These are phyloP conservation scores for Solanum bukasovii DNA, from an alignment of 257 asterid species.

Conservation along the genomic window DNA sequence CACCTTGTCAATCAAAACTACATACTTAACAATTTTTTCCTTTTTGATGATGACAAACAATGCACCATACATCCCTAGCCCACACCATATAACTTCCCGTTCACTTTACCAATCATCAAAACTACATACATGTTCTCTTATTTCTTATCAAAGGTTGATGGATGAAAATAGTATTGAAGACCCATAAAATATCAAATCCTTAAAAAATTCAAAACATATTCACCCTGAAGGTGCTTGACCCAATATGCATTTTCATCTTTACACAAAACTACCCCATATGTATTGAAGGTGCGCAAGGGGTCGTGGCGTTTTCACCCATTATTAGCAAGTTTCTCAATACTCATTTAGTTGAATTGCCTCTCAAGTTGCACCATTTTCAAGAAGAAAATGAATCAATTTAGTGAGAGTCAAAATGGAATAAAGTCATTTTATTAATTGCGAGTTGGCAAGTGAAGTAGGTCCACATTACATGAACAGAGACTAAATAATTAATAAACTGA, in stretches of 20 bases:
- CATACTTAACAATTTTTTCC: too few species aligned
- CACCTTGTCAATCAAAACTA: neutral
- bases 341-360: neutral
- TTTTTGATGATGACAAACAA: neutral
- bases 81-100: neutral
- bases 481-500: neutral
- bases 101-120: neutral
- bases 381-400: neutral
- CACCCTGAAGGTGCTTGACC: neutral
- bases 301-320: neutral
- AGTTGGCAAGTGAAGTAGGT: neutral
- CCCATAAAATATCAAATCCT: neutral
- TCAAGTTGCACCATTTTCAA: neutral
- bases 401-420: neutral
- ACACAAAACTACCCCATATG: neutral
- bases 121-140: neutral
- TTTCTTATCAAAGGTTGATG: neutral
- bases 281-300: neutral
- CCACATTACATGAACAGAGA: neutral
- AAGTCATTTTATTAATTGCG: neutral
- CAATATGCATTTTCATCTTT: neutral
- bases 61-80: neutral
- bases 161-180: neutral
- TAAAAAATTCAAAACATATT: neutral
- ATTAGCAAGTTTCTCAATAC: neutral